phyloP scores from a whole-genome alignment of 495 filamentous ascomycete genomes.

The Venustampulla echinocandica region DNA sequence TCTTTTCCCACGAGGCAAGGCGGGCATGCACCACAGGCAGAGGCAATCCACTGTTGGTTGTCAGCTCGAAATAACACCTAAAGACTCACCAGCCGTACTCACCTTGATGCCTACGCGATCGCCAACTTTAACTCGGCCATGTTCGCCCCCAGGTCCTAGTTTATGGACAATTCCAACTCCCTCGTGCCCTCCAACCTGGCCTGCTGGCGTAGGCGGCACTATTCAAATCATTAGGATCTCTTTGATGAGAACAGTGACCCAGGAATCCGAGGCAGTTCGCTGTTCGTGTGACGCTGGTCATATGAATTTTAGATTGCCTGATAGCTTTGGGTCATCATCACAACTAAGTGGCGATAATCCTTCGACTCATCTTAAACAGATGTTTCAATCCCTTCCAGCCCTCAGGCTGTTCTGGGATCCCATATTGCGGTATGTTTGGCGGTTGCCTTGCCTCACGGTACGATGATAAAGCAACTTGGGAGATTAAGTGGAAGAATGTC shows the following conservation, averaged over 20 bases:
- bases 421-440: background rate
- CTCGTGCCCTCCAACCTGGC: slow-evolving; percentile 61
- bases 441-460: background rate
- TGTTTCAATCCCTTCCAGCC: too few species aligned
- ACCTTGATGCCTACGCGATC: slow-evolving; percentile 55
- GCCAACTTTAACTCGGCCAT: slow-evolving; percentile 49
- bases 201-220: slow-evolving; percentile 49
- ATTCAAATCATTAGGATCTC: slow-evolving; percentile 3
- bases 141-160: slow-evolving; percentile 47
- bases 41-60: slow-evolving; percentile 32
- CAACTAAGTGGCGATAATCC: too few species aligned
- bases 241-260: too few species aligned
- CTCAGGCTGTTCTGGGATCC: too few species aligned
- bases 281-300: background rate
- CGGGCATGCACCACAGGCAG: slow-evolving; percentile 29
- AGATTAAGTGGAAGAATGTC: too few species aligned
- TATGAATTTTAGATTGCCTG: background rate
- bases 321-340: background rate
- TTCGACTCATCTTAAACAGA: too few species aligned
- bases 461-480: background rate
- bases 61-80: slow-evolving; percentile 9
- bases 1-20: slow-evolving; percentile 52
- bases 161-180: slow-evolving; percentile 53
- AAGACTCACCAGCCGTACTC: background rate
- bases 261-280: too few species aligned